Conservation (phyloP, 2,329 filamentous ascomycete genomes). For the Dactylonectria macrodidyma region DNA sequence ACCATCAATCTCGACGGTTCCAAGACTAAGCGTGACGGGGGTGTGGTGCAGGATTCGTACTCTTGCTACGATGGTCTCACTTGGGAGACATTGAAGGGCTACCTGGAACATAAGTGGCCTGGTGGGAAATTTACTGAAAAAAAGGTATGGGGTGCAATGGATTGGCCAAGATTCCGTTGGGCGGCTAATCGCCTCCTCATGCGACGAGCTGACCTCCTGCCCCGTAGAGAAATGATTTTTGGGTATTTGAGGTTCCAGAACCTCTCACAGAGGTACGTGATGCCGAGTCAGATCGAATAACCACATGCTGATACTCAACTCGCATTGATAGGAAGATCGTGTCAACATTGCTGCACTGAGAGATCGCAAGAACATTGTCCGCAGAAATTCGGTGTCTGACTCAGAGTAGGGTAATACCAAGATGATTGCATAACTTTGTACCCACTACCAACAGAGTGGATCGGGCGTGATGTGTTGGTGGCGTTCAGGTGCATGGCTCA, state of each 20-base stretch:
- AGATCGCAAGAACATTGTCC: neutral
- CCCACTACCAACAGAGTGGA: neutral
- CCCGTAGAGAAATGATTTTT: neutral
- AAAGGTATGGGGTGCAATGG: neutral
- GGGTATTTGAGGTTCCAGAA: neutral
- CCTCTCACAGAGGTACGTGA: neutral
- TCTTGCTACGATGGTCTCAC: neutral
- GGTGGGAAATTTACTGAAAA: neutral
- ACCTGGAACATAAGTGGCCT: neutral
- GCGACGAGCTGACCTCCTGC: neutral
- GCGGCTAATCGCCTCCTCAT: neutral
- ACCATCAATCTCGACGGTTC: neutral
- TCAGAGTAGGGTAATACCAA: neutral
- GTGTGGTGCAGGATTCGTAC: neutral
- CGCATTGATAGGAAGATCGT: neutral
- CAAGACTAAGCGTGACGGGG: neutral
- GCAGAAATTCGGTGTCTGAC: neutral
- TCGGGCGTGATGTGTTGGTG: neutral
- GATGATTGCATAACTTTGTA: neutral
- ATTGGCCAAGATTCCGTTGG: neutral
- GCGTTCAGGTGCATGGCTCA: neutral
- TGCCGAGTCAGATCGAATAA: neutral
- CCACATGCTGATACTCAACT: neutral
- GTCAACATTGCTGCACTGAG: neutral
- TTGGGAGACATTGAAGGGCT: slow-evolving; percentile 2